These are phyloP conservation scores for Yamadazyma sp. DNA, from an alignment of 1,139 yeast species.

Conservation along the genomic window DNA sequence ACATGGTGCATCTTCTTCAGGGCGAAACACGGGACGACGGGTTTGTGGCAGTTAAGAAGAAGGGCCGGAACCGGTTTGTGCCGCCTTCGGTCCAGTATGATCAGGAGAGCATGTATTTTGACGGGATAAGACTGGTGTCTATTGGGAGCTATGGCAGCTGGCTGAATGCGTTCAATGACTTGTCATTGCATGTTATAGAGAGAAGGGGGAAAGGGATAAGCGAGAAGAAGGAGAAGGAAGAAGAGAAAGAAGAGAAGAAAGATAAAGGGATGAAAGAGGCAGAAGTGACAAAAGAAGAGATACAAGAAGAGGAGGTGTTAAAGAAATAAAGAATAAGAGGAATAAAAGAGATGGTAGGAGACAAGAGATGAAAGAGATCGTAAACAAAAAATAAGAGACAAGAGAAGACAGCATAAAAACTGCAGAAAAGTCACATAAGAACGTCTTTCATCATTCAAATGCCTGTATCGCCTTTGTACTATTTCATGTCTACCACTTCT, in stretches of 20 bases:
- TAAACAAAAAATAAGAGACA: not conserved
- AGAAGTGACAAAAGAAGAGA: too few species aligned
- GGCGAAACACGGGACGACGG: too few species aligned
- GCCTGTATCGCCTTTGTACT: too few species aligned
- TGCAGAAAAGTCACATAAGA: not conserved
- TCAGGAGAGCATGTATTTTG: slow-evolving; percentile 12
- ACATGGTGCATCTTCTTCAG: slow-evolving; percentile 38
- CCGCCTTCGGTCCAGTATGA: slow-evolving; percentile 41
- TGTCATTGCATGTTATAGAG: slow-evolving; percentile 38
- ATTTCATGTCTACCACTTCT: too few species aligned
- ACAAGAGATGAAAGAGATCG: too few species aligned
- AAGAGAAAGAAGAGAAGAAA: not conserved
- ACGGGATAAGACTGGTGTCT: not conserved
- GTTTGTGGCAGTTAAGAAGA: slow-evolving; percentile 32
- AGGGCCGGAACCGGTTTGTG: slow-evolving; percentile 21
- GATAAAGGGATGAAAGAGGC: too few species aligned
- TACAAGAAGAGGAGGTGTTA: too few species aligned
- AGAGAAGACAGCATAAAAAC: not conserved
- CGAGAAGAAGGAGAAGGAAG: not conserved
- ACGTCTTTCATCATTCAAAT: too few species aligned
- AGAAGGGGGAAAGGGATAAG: not conserved
- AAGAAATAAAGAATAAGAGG: too few species aligned
- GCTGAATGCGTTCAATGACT: slow-evolving; percentile 56
- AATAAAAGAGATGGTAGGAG: too few species aligned
- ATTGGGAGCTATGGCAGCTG: slow-evolving; percentile 32